These are phyloP conservation scores for Ceratocystis cacaofunesta DNA, from an alignment of 2,329 filamentous ascomycete species.

Conservation along the genomic window DNA sequence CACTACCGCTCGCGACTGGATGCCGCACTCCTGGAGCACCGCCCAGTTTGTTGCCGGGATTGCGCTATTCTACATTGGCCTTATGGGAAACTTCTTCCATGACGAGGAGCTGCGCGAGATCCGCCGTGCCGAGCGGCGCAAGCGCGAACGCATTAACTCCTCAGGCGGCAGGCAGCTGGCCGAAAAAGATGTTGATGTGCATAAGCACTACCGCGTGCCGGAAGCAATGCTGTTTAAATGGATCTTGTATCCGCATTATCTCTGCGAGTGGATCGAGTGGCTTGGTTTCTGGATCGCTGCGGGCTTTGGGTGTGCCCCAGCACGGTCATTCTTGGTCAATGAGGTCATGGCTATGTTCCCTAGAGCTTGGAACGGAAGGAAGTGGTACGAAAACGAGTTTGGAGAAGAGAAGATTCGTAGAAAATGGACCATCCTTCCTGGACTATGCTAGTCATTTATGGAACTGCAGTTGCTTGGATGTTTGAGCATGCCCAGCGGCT, in stretches of 20 bases:
- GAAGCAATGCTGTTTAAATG: constrained; percentile 67
- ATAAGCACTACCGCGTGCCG: constrained; percentile 80
- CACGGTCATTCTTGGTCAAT: constrained; percentile 69
- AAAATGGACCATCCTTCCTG: constrained; percentile 55
- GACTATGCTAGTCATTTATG: constrained; percentile 26
- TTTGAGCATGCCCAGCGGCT: too few relatives aligned
- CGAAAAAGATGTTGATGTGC: constrained; percentile 31
- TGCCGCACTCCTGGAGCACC: constrained; percentile 23
- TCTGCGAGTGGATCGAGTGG: constrained; percentile 98
- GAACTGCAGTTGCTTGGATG: background rate
- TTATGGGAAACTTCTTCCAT: constrained; percentile 71
- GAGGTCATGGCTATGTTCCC: constrained; percentile 85
- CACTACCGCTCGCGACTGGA: constrained; percentile 40
- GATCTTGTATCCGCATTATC: constrained; percentile 81
- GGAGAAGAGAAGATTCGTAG: constrained; percentile 64
- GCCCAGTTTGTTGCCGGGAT: constrained; percentile 48
- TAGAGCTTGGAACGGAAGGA: constrained; percentile 61
- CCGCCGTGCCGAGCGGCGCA: constrained; percentile 48
- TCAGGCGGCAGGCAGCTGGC: constrained; percentile 24
- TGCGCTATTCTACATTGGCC: constrained; percentile 58
- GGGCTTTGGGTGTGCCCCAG: constrained; percentile 54
- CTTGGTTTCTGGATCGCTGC: constrained; percentile 68
- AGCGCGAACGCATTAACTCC: constrained; percentile 28
- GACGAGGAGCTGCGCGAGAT: constrained; percentile 85
- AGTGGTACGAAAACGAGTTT: constrained; percentile 82